phyloP scores from a whole-genome alignment of 805 yeast species.

The Saturnispora besseyi region DNA sequence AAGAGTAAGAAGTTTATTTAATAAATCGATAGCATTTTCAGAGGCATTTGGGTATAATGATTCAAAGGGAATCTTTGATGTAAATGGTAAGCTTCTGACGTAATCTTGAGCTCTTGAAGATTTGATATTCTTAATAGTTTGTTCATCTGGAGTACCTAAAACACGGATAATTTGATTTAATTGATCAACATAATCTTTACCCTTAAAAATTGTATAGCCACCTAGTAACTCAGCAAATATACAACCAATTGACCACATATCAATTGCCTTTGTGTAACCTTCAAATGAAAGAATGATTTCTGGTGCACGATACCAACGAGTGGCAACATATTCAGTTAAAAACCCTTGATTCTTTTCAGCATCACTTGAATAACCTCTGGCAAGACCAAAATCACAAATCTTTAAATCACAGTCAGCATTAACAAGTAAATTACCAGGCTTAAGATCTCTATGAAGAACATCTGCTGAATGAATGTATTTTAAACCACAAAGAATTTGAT shows the following conservation, averaged over 20 bases:
- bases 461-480: conserved; percentile 94
- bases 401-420: conserved; percentile 96
- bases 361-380: conserved; percentile 79
- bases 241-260: conserved; percentile 97
- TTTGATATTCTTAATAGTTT: conserved; percentile 60
- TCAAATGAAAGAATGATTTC: conserved; percentile 94
- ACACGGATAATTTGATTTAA: conserved; percentile 77
- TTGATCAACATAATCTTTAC: conserved; percentile 94
- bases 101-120: conserved; percentile 87
- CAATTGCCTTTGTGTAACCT: conserved; percentile 92
- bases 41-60: conserved; percentile 76
- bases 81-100: conserved; percentile 75
- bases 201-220: conserved; percentile 86
- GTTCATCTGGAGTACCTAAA: conserved; percentile 85
- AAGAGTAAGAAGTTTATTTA: conserved; percentile 71
- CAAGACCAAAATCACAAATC: conserved; percentile 94
- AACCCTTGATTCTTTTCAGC: conserved; percentile 87
- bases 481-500: conserved; percentile 87
- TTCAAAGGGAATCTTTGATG: conserved; percentile 67
- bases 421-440: conserved; percentile 87
- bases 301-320: conserved; percentile 98
- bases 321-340: conserved; percentile 94
- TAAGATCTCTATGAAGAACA: conserved; percentile 88
- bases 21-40: conserved; percentile 75
- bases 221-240: conserved; percentile 89